A percentile compares a stretch with the other conserved stretches of the same genome.
phyloP scores from a whole-genome alignment of 139 green algal species.

The Volvox reticuliferus region DNA sequence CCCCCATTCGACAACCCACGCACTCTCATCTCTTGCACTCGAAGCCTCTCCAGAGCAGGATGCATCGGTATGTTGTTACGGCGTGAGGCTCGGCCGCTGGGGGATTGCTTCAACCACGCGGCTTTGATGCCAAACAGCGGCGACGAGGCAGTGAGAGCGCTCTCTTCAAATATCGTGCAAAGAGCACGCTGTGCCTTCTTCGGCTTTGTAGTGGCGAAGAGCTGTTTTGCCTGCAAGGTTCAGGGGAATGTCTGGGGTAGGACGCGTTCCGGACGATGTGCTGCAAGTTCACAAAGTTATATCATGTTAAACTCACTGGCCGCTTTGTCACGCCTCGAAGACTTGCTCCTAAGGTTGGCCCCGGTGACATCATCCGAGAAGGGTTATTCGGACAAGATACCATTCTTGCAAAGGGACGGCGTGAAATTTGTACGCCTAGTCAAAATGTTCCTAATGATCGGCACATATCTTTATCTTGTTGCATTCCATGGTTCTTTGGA shows the following conservation, averaged over 20 bases:
- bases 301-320: background rate
- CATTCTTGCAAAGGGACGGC: background rate
- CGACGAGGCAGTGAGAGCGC: background rate
- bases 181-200: constrained; percentile 39
- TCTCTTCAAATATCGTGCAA: constrained; percentile 21
- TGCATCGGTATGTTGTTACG: background rate
- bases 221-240: background rate
- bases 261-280: background rate
- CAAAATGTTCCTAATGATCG: too few relatives aligned
- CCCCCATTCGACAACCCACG: background rate
- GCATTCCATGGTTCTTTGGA: too few relatives aligned
- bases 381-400: background rate
- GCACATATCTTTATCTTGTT: too few relatives aligned
- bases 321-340: constrained; percentile 5
- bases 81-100: background rate
- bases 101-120: background rate
- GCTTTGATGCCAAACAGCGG: background rate
- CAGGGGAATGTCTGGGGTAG: background rate
- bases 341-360: background rate
- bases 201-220: background rate
- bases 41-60: background rate
- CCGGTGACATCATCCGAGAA: background rate
- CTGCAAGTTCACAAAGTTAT: background rate
- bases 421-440: background rate
- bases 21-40: background rate